These are phyloP conservation scores for Solanum peruvianum DNA, from an alignment of 257 asterid genomes.

Conservation along the genomic window DNA sequence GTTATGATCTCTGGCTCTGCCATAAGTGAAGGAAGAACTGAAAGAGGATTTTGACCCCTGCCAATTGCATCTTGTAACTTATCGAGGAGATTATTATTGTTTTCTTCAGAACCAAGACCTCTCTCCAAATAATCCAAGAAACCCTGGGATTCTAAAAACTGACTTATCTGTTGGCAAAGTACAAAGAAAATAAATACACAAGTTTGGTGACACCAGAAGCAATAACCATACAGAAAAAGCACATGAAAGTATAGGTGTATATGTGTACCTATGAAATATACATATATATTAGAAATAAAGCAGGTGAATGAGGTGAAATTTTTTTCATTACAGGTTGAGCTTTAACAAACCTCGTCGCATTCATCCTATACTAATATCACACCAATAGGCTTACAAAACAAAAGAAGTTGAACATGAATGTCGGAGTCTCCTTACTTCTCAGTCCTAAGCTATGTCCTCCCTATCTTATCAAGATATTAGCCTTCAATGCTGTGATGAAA, in stretches of 20 bases:
- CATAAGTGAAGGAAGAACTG: slow-evolving; percentile 44
- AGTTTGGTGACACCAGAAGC: not conserved
- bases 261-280: not conserved
- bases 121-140: slow-evolving; percentile 91
- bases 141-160: slow-evolving; percentile 87
- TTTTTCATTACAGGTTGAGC: not conserved
- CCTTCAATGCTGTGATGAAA: not conserved
- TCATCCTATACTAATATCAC: not conserved
- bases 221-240: not conserved
- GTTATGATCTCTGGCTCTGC: slow-evolving; percentile 59
- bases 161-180: slow-evolving; percentile 57
- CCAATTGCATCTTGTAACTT: slow-evolving; percentile 93
- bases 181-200: slow-evolving; percentile 4
- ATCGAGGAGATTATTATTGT: slow-evolving; percentile 72
- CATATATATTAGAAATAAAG: not conserved
- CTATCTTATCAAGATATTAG: not conserved
- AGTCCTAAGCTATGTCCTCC: not conserved
- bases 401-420: not conserved
- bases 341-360: not conserved
- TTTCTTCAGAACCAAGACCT: slow-evolving; percentile 76
- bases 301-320: not conserved
- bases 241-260: not conserved
- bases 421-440: not conserved
- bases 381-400: not conserved
- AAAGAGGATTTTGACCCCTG: slow-evolving; percentile 76